Base-by-base conservation (phyloP, 2,329 filamentous ascomycete genomes). In the Nothophaeocryptopus gaeumannii region DNA sequence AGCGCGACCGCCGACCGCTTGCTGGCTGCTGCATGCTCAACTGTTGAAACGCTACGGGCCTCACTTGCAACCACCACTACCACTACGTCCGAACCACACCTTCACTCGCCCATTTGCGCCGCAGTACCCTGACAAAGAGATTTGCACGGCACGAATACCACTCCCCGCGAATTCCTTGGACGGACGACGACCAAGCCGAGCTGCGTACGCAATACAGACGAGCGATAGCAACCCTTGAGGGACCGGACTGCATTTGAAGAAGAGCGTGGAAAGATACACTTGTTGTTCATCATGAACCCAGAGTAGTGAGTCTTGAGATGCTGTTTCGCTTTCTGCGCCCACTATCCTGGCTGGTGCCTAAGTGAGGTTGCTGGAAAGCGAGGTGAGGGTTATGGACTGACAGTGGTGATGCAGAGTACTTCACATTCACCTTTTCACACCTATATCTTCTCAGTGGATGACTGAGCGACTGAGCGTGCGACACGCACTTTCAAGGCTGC, bases 301-400 rank as follows among this genome's bases (percentile, higher is more conserved):
- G 88, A 93, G 88, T 93, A 81, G 88, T 93, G 84, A 71, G 87
- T 84, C 15, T 31, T 37, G 50, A 26, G 20, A 26, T 26, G 20
- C 20, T 26, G 20, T 26, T 26, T 26, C 20, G 20, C 20, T 26
- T 7, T 26, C 20, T 26, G 20, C 20, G 20, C 20, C 20, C 20
- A 26, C 20, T 7, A 7, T 26, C 20, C 36, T 45, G 11, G 38
- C 47, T 36, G n/a, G 39, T 14, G 31, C 35, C 51, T 39, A 14
- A 26, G 44, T 41, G 43, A 45, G 39, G 47, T 37, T 30, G 20
- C 20, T 26, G 20, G 20, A 26, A 7, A 26, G 20, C 20, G 20
- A 26, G 20, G 20, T 26, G 20, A 26, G 20, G 20, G 3, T 26
- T 26, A 26, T 26, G 20, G 20, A 26, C 20, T 26, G 20, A 26